These are phyloP conservation scores for Aphanomyces stellatus DNA, from an alignment of 352 stramenopile genomes.

Conservation along the genomic window DNA sequence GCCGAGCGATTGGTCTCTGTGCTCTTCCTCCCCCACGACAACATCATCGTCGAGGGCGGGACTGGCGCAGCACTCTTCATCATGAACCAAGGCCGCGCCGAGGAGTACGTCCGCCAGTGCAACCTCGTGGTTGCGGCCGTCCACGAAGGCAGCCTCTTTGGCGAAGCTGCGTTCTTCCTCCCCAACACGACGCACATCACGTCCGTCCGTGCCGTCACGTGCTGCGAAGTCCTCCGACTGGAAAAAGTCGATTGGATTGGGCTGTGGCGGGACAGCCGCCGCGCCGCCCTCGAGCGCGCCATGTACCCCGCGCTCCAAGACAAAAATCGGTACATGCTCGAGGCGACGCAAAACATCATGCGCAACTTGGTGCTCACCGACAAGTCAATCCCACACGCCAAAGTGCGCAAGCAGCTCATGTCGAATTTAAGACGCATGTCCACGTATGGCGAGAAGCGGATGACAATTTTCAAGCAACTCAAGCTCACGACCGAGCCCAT, in stretches of 20 bases:
- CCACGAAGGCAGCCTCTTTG: conserved; percentile 48
- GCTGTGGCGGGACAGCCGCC: not conserved
- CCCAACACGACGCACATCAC: conserved; percentile 46
- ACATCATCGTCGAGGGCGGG: conserved; percentile 56
- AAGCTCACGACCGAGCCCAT: not conserved
- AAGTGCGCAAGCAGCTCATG: conserved; percentile 15
- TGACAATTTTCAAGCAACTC: not conserved
- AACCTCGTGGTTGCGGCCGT: conserved; percentile 43
- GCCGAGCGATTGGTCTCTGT: conserved; percentile 54
- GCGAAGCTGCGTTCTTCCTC: conserved; percentile 68
- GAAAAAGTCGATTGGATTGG: conserved; percentile 22
- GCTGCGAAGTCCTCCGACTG: conserved; percentile 49
- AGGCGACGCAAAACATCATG: not conserved
- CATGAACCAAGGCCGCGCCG: conserved; percentile 46
- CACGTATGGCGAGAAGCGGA: not conserved
- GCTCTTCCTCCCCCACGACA: conserved; percentile 65
- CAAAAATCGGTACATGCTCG: not conserved
- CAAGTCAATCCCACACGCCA: not conserved
- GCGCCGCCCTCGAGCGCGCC: not conserved
- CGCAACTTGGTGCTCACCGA: not conserved
- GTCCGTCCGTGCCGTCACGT: conserved; percentile 51
- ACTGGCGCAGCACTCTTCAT: conserved; percentile 62
- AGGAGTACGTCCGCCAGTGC: conserved; percentile 5
- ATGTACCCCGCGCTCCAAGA: not conserved
- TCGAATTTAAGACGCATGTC: conserved; percentile 8